A percentile compares a stretch with the other conserved stretches of the same genome.
Evolutionary conservation across 495 filamentous ascomycete genomes (phyloP).

Genomic region (Usnea hakonensis): DNA sequence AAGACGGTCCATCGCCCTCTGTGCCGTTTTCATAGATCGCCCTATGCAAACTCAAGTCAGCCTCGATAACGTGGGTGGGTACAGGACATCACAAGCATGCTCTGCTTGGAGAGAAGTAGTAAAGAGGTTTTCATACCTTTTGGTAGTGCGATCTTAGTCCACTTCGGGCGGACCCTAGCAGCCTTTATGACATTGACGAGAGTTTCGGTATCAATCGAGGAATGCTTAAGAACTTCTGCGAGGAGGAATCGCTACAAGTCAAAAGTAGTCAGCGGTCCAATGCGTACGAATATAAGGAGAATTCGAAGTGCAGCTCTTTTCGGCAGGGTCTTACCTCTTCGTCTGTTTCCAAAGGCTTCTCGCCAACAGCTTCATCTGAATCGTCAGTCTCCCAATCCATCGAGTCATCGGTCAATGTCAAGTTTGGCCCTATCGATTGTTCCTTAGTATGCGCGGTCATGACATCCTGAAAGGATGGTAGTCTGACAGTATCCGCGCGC

Average conservation of each 20-base stretch:
- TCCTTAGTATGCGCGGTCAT: slow-evolving; percentile 1
- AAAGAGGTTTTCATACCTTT: not conserved
- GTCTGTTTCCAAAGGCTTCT: not conserved
- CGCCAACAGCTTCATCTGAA: not conserved
- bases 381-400: not conserved
- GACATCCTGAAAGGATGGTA: not conserved
- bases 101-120: not conserved
- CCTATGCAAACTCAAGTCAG: not conserved
- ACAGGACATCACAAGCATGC: not conserved
- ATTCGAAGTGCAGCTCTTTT: no score
- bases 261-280: not conserved
- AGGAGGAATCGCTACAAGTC: slow-evolving; percentile 2
- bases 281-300: not conserved
- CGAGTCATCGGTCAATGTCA: not conserved
- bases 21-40: not conserved
- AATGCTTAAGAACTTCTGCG: not conserved
- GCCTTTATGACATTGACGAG: not conserved
- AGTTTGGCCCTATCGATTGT: not conserved
- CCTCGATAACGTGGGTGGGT: not conserved
- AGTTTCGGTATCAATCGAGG: not conserved
- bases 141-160: not conserved
- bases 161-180: not conserved
- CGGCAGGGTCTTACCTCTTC: not conserved
- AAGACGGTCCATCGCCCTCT: not conserved
- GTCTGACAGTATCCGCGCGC: not conserved